phyloP scores from a whole-genome alignment of 1,139 yeast species.

The Geotrichum macrosporum region DNA sequence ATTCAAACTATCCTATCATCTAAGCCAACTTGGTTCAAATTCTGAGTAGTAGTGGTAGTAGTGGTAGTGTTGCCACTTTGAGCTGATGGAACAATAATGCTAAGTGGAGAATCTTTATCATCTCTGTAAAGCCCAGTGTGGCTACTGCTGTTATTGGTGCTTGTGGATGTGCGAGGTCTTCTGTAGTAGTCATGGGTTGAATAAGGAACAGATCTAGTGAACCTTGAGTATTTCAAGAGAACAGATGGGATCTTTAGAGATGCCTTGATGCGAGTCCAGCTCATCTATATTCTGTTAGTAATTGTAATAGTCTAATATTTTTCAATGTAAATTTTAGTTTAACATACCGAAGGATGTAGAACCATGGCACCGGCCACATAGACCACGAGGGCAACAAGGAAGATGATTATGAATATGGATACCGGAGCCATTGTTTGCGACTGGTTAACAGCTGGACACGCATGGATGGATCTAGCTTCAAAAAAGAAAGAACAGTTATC shows the following conservation, averaged over 20 bases:
- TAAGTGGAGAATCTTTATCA: constrained; percentile 12
- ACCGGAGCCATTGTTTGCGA: constrained; percentile 35
- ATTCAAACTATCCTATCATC: neutral
- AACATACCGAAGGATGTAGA: constrained; percentile 18
- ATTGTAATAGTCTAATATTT: no score
- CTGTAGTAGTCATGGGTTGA: constrained; percentile 11
- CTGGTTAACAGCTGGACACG: constrained; percentile 74
- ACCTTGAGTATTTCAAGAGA: neutral
- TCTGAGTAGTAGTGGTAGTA: no score
- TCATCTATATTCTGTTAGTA: no score
- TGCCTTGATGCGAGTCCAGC: constrained; percentile 16
- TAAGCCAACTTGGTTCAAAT: no score
- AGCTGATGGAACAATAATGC: constrained; percentile 5
- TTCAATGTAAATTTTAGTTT: no score
- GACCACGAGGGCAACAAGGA: constrained; percentile 40
- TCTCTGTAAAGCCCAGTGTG: constrained; percentile 5
- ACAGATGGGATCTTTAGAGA: constrained; percentile 8
- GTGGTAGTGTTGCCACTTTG: no score
- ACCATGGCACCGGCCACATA: constrained; percentile 33
- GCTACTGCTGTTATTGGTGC: no score
- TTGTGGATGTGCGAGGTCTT: neutral
- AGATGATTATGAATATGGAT: constrained; percentile 30
- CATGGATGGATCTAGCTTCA: constrained; percentile 81
- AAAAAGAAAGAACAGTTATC: constrained; percentile 80
- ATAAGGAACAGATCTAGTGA: constrained; percentile 3